A percentile compares a stretch with the other conserved stretches of the same genome.
phyloP scores from a whole-genome alignment of 306 rosid genomes.

The Amphicarpaea edgeworthii region DNA sequence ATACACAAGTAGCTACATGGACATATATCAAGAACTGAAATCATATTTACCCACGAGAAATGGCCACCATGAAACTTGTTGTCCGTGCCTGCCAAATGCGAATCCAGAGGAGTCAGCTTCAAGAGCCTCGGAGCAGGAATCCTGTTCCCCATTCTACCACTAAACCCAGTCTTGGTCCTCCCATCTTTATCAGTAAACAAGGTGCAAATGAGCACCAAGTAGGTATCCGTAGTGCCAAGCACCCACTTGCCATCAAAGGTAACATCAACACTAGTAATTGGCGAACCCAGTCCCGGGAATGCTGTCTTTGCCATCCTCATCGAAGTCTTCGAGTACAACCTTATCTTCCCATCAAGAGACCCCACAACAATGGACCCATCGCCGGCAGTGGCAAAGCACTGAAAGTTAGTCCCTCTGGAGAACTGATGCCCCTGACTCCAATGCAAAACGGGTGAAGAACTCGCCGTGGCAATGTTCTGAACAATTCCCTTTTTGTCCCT shows the following conservation, averaged over 20 bases:
- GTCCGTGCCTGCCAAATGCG: conserved; percentile 83
- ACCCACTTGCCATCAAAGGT: conserved; percentile 95
- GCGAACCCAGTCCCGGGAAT: conserved; percentile 87
- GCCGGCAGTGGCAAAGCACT: conserved; percentile 86
- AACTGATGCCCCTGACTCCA: conserved; percentile 95
- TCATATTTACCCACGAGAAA: conserved; percentile 83
- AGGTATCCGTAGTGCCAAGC: conserved; percentile 81
- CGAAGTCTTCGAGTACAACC: conserved; percentile 84
- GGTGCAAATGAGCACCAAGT: conserved; percentile 86
- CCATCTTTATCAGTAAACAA: conserved; percentile 92
- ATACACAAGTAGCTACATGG: background rate
- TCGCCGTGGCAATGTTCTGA: conserved; percentile 61
- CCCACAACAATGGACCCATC: conserved; percentile 96
- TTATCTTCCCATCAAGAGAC: conserved; percentile 84
- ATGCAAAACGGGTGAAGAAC: conserved; percentile 74
- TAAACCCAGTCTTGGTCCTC: conserved; percentile 81
- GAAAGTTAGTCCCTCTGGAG: conserved; percentile 86
- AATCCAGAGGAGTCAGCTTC: conserved; percentile 90
- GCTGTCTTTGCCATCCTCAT: conserved; percentile 97
- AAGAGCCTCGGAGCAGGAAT: conserved; percentile 88
- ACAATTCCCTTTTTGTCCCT: conserved; percentile 80
- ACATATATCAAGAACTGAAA: background rate
- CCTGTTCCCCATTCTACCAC: conserved; percentile 88
- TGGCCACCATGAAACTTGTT: conserved; percentile 92
- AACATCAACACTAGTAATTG: conserved; percentile 85